Evolutionary conservation across 345 rosid species (phyloP), one percentile per base, ranked within the genome.

Genomic region (Populus deltoides): DNA sequence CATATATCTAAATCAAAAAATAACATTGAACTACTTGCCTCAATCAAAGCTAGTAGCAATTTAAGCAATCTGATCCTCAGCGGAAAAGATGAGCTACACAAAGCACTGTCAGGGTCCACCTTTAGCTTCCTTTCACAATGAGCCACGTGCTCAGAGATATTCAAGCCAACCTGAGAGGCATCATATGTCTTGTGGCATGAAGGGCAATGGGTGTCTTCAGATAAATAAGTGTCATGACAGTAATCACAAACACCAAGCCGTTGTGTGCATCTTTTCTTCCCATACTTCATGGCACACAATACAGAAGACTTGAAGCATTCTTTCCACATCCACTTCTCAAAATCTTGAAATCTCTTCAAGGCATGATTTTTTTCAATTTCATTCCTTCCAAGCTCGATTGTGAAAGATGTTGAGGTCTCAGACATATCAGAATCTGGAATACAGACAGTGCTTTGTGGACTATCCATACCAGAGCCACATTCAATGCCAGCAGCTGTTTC

Each of bases 241-340:
- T 25, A 77, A 80, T 87, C 84, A 79, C 98, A 94, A 22, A 85
- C 70, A 67, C 73, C 68, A 27, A 89, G 82, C 24, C 92, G 84
- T 36, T 84, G 89, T 71, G 29, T 65, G 82, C 90, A 79, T 85
- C 86, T 82, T 84, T 85, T 88, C 69, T 88, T 88, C 83, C 90
- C 94, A 79, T 81, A 87, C 86, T 91, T 88, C 55, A 35, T 70
- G 72, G 97, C 90, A 27, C 76, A 84, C 74, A 89, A 82, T 29
- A 73, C 63, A 1, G 68, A 77, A 8, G 90, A 82, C 84, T 75
- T 77, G 73, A 72, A 65, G 82, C 92, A 85, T 68, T 89, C 92
- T 43, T 84, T 90, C 89, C 94, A 88, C 86, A 92, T 88, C 97
- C 97, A 94, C 76, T 83, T 91, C 87, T 92, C 96, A 63, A 90